Conservation (phyloP, 345 rosid species). For the Cardamine resedifolia region DNA sequence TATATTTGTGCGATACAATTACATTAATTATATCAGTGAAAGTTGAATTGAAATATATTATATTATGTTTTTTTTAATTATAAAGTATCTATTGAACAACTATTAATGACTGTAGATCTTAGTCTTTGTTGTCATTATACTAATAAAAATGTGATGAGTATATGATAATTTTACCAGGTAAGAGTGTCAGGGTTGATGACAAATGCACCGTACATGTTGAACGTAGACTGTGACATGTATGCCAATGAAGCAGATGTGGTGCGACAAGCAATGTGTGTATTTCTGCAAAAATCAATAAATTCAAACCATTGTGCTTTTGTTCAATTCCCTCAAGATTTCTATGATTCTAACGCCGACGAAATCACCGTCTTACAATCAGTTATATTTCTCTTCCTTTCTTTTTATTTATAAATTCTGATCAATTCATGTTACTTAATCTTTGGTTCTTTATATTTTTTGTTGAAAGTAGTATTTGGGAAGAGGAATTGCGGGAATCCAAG, state of each 20-base stretch:
- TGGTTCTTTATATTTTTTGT: neutral
- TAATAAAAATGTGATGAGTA: neutral
- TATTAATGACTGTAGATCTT: no score
- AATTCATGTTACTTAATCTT: neutral
- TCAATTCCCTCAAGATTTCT: slow-evolving; percentile 50
- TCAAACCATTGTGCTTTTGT: slow-evolving; percentile 43
- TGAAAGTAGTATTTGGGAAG: neutral
- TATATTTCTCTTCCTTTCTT: neutral
- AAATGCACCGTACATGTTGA: slow-evolving; percentile 42
- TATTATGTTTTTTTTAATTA: no score
- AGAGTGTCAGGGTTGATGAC: slow-evolving; percentile 53
- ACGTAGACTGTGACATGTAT: slow-evolving; percentile 60
- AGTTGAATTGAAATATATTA: no score
- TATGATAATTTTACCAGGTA: slow-evolving; percentile 23
- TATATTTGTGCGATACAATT: no score
- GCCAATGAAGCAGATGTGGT: slow-evolving; percentile 47
- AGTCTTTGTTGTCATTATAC: no score
- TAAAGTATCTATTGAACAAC: neutral
- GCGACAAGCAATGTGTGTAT: slow-evolving; percentile 48
- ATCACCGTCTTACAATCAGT: neutral
- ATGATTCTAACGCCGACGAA: slow-evolving; percentile 38
- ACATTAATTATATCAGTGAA: no score
- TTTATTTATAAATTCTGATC: neutral
- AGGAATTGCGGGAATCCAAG: neutral
- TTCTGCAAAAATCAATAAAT: slow-evolving; percentile 17